phyloP scores from a whole-genome alignment of 768 basidiomycete genomes.

The Boletus subparvulus region DNA sequence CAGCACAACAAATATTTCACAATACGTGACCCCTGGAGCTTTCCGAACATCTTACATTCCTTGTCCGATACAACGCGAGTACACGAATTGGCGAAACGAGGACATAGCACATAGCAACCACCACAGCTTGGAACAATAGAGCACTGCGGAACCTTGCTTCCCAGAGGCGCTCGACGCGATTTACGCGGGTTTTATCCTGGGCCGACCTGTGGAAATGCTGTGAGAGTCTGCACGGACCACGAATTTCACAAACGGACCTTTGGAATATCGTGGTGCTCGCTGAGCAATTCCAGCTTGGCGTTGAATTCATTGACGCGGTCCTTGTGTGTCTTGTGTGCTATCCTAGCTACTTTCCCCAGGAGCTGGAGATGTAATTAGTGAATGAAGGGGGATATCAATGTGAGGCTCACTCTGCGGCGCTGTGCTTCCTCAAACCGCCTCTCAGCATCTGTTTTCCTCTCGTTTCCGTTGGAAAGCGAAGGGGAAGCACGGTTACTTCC shows the following conservation, averaged over 20 bases:
- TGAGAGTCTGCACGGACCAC: slow-evolving; percentile 32
- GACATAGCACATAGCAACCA: slow-evolving; percentile 17
- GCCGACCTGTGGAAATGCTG: slow-evolving; percentile 58
- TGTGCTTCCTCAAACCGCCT: slow-evolving; percentile 87
- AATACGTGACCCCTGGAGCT: slow-evolving; percentile 30
- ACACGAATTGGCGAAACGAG: slow-evolving; percentile 19
- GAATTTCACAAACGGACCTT: slow-evolving; percentile 54
- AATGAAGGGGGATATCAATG: background rate
- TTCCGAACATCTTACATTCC: slow-evolving; percentile 27
- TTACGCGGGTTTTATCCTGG: slow-evolving; percentile 64
- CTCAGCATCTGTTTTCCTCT: slow-evolving; percentile 83
- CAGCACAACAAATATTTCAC: slow-evolving; percentile 35
- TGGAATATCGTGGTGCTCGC: slow-evolving; percentile 94
- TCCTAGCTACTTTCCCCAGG: slow-evolving; percentile 66
- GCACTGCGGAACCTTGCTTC: slow-evolving; percentile 8
- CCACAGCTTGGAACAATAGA: slow-evolving; percentile 18
- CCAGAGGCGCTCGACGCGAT: slow-evolving; percentile 26
- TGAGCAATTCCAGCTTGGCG: slow-evolving; percentile 76
- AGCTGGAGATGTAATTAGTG: slow-evolving; percentile 48
- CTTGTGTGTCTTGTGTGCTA: slow-evolving; percentile 88
- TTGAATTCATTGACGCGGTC: slow-evolving; percentile 93
- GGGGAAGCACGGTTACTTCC: slow-evolving; percentile 65
- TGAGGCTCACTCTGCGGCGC: slow-evolving; percentile 62
- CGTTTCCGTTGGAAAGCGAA: slow-evolving; percentile 44
- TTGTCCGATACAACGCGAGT: slow-evolving; percentile 17